Evolutionary conservation across 192 early-diverging fungal species (phyloP).

Genomic region (Coemansia sp.): DNA sequence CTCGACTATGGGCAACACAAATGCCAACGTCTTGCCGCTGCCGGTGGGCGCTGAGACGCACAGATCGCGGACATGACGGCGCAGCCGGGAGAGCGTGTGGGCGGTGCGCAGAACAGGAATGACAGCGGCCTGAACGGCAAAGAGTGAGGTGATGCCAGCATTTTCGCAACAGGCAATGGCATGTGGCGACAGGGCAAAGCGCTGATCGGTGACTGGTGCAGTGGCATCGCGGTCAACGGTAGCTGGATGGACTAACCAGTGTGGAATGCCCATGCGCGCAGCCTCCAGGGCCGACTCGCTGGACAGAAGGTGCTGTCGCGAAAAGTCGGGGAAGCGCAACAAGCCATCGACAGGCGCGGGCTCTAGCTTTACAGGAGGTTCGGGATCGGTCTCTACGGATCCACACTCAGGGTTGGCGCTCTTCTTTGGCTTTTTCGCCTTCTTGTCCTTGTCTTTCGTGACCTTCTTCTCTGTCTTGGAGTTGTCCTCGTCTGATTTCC

Average conservation of each 20-base stretch:
- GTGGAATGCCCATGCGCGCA: slow-evolving; percentile 72
- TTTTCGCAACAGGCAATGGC: slow-evolving; percentile 60
- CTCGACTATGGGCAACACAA: slow-evolving; percentile 90
- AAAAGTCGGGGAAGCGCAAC: slow-evolving; percentile 52
- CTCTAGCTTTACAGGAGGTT: slow-evolving; percentile 9
- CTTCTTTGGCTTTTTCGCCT: neutral
- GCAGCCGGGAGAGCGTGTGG: slow-evolving; percentile 61
- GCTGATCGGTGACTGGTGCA: slow-evolving; percentile 47
- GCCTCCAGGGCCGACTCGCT: slow-evolving; percentile 23
- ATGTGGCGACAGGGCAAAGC: slow-evolving; percentile 63
- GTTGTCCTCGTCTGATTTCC: slow-evolving; percentile 20
- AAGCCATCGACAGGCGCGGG: slow-evolving; percentile 22
- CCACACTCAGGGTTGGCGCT: too few relatives aligned
- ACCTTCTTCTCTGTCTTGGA: neutral
- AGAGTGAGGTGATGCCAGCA: slow-evolving; percentile 67
- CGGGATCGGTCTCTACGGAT: neutral
- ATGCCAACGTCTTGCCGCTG: slow-evolving; percentile 94
- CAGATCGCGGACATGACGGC: slow-evolving; percentile 80
- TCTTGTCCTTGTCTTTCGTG: neutral
- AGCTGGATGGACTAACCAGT: slow-evolving; percentile 83
- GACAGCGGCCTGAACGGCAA: slow-evolving; percentile 87
- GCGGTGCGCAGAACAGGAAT: slow-evolving; percentile 75
- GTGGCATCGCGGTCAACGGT: slow-evolving; percentile 62
- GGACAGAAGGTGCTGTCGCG: slow-evolving; percentile 19
- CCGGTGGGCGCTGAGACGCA: slow-evolving; percentile 96